Percentiles rank a stretch among this genome's conserved stretches.
Conservation (phyloP, 1,284 basidiomycete species). For the Fereydounia khargensis region DNA sequence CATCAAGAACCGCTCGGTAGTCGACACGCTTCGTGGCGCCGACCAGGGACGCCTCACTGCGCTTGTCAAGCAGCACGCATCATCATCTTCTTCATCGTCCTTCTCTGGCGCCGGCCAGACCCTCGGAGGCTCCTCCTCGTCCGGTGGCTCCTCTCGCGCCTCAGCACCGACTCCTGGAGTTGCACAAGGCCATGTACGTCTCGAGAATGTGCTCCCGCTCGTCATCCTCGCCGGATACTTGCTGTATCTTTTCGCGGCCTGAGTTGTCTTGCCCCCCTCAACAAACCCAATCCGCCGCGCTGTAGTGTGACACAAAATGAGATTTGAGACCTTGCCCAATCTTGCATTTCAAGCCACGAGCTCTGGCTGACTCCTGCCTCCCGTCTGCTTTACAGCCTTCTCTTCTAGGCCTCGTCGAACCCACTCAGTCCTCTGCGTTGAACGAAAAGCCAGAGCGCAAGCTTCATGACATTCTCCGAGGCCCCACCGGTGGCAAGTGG, state of each 20-base stretch:
- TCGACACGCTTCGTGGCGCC: conserved; percentile 52
- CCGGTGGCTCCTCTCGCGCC: conserved; percentile 14
- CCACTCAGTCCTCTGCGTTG: conserved; percentile 67
- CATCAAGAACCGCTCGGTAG: conserved; percentile 58
- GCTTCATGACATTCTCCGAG: conserved; percentile 63
- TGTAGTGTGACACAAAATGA: too few species aligned
- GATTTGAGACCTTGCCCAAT: too few species aligned
- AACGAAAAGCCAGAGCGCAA: conserved; percentile 70
- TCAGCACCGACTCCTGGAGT: conserved; percentile 9
- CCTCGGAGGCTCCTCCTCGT: conserved; percentile 21
- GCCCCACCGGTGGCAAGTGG: conserved; percentile 63
- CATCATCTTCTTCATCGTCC: conserved; percentile 13
- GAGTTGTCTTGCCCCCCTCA: too few species aligned
- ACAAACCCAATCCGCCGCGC: too few species aligned
- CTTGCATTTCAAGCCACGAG: too few species aligned
- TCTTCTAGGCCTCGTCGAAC: conserved; percentile 66
- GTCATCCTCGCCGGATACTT: conserved; percentile 32
- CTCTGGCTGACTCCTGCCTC: too few species aligned
- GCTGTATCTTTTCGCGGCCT: conserved; percentile 26
- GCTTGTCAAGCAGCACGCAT: conserved; percentile 42
- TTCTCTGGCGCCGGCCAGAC: conserved; percentile 38
- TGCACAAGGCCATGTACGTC: conserved; percentile 34
- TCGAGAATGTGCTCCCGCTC: conserved; percentile 34
- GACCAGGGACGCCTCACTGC: conserved; percentile 32
- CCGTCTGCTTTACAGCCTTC: conserved; percentile 60